Percentiles rank a stretch among this genome's conserved stretches.
Conservation (phyloP, 306 rosid genomes). For the Corylus heterophylla region DNA sequence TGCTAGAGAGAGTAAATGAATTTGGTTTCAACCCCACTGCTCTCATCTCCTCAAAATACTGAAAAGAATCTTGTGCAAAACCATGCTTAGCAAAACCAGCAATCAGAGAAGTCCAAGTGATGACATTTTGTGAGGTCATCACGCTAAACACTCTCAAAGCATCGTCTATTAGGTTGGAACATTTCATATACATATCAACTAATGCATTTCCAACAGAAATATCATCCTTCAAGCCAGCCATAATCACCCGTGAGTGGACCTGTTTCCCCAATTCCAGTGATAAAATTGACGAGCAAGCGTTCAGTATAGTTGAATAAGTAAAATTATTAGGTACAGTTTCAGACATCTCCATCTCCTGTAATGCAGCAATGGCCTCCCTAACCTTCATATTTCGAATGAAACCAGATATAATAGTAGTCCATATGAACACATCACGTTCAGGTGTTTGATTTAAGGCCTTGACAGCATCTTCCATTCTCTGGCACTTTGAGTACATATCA, state of each 20-base stretch:
- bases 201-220: conserved; percentile 55
- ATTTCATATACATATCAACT: conserved; percentile 69
- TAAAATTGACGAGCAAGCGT: conserved; percentile 47
- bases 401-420: conserved; percentile 65
- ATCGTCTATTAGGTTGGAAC: conserved; percentile 39
- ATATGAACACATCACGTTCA: conserved; percentile 56
- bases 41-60: conserved; percentile 52
- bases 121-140: conserved; percentile 48
- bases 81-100: conserved; percentile 61
- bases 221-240: conserved; percentile 58
- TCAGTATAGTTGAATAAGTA: conserved; percentile 53
- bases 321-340: conserved; percentile 55
- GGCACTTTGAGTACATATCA: conserved; percentile 59
- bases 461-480: conserved; percentile 46
- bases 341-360: conserved; percentile 48
- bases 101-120: conserved; percentile 73
- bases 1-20: conserved; percentile 50
- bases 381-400: conserved; percentile 45
- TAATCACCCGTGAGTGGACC: conserved; percentile 49
- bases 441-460: conserved; percentile 57
- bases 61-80: conserved; percentile 47
- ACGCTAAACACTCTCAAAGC: conserved; percentile 50
- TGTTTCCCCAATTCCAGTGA: conserved; percentile 56
- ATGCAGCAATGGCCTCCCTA: conserved; percentile 48
- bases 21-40: conserved; percentile 57